phyloP scores from a whole-genome alignment of 129 eudicot species.

The Centaurea solstitialis region DNA sequence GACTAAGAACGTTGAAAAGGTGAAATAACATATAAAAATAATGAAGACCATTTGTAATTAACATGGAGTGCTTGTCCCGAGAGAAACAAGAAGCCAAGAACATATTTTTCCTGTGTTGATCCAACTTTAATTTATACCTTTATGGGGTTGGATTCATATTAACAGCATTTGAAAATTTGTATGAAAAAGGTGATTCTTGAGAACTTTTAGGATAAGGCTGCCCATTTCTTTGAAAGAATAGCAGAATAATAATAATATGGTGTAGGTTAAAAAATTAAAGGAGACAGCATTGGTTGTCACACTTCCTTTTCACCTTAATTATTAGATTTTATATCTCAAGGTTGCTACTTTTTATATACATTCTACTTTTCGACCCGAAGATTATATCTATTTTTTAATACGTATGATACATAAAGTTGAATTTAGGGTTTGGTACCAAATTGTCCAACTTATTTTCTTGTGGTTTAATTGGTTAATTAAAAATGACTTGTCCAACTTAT shows the following conservation, averaged over 20 bases:
- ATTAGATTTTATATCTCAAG: background rate
- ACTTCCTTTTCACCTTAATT: background rate
- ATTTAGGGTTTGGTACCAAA: background rate
- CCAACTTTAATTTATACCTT: background rate
- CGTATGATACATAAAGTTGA: background rate
- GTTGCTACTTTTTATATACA: background rate
- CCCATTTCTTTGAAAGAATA: background rate
- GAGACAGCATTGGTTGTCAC: constrained; percentile 9
- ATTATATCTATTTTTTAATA: background rate
- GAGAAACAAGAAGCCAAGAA: constrained; percentile 6
- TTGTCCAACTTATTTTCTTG: background rate
- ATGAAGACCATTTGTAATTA: background rate
- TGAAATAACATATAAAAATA: background rate
- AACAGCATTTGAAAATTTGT: background rate
- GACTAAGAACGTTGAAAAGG: background rate
- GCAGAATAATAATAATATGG: constrained; percentile 4
- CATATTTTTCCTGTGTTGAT: background rate
- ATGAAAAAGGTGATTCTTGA: constrained; percentile 5
- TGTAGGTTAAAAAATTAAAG: background rate
- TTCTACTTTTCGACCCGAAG: background rate
- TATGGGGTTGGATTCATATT: background rate
- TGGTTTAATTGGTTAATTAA: background rate
- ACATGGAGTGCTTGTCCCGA: background rate
- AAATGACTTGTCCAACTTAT: background rate
- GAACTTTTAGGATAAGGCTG: constrained; percentile 13